Conservation (phyloP, 371 early-diverging fungal genomes). For the Mortierella sp. region DNA sequence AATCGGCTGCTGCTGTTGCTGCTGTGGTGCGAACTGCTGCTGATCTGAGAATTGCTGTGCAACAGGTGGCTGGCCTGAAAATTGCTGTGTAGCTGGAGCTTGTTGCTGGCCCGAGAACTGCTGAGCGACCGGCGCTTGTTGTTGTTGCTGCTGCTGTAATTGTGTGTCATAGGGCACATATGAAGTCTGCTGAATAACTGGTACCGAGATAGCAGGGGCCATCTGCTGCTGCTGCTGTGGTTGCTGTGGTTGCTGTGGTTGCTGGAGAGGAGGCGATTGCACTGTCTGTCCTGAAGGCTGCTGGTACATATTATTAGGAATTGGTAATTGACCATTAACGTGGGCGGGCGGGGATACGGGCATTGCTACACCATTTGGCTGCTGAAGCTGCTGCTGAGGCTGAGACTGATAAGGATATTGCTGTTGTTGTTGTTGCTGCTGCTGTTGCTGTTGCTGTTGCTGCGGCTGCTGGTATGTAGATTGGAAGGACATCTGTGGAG, state of each 20-base stretch:
- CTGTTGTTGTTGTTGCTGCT: slow-evolving; percentile 12
- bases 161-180: slow-evolving; percentile 20
- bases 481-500: slow-evolving; percentile 34
- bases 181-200: slow-evolving; percentile 18
- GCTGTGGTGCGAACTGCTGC: slow-evolving; percentile 5
- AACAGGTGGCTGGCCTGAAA: background rate
- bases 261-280: slow-evolving; percentile 24
- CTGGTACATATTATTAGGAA: slow-evolving; percentile 18
- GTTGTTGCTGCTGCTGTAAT: slow-evolving; percentile 23
- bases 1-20: slow-evolving; percentile 9
- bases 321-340: slow-evolving; percentile 17
- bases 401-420: slow-evolving; percentile 25
- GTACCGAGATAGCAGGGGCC: slow-evolving; percentile 5
- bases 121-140: slow-evolving; percentile 7
- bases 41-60: background rate
- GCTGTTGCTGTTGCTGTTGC: slow-evolving; percentile 13
- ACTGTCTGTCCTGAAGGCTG: slow-evolving; percentile 7
- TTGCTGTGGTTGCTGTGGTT: slow-evolving; percentile 1
- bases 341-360: slow-evolving; percentile 1
- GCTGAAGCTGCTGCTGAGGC: slow-evolving; percentile 7
- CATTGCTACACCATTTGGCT: background rate
- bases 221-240: slow-evolving; percentile 8
- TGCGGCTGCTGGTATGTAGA: slow-evolving; percentile 27
- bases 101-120: slow-evolving; percentile 13
- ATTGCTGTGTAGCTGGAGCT: slow-evolving; percentile 7